A percentile compares a stretch with the other conserved stretches of the same genome.
Conservation (phyloP, 73 alveolate species). For the Symbiodinium natans region DNA sequence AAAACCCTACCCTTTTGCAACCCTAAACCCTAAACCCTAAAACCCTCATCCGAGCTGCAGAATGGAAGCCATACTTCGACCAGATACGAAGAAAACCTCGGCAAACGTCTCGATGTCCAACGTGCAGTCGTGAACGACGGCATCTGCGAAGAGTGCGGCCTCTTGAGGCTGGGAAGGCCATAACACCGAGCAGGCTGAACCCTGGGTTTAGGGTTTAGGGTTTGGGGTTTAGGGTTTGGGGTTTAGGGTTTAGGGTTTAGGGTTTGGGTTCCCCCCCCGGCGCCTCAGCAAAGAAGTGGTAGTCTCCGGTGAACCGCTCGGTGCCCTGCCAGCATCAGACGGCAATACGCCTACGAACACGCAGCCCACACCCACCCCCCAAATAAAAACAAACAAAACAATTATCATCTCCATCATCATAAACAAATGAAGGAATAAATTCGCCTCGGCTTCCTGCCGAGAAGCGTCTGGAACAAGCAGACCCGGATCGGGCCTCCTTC, state of each 20-base stretch:
- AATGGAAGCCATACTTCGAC: constrained; percentile 27
- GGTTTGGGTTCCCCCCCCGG: background rate
- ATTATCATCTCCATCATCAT: too few relatives aligned
- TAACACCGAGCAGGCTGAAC: background rate
- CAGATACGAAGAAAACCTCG: constrained; percentile 42
- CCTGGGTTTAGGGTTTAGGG: background rate
- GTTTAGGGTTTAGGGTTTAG: too few relatives aligned
- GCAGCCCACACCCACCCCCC: too few relatives aligned
- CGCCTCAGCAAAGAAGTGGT: constrained; percentile 65
- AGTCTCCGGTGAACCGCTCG: constrained; percentile 15
- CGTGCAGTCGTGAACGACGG: constrained; percentile 65
- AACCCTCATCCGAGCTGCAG: constrained; percentile 62
- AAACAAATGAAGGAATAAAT: too few relatives aligned
- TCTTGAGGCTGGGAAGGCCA: background rate
- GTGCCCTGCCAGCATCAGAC: background rate
- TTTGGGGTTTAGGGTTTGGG: too few relatives aligned
- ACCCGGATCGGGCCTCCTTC: too few relatives aligned
- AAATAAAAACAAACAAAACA: too few relatives aligned
- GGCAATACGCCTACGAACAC: too few relatives aligned
- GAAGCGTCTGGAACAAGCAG: too few relatives aligned
- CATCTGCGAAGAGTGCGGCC: constrained; percentile 58
- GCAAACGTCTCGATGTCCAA: constrained; percentile 52
- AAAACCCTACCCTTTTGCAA: too few relatives aligned
- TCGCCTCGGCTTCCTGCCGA: too few relatives aligned
- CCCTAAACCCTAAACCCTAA: too few relatives aligned